These are phyloP conservation scores for Quercus wislizeni DNA, from an alignment of 306 rosid genomes.

Conservation along the genomic window DNA sequence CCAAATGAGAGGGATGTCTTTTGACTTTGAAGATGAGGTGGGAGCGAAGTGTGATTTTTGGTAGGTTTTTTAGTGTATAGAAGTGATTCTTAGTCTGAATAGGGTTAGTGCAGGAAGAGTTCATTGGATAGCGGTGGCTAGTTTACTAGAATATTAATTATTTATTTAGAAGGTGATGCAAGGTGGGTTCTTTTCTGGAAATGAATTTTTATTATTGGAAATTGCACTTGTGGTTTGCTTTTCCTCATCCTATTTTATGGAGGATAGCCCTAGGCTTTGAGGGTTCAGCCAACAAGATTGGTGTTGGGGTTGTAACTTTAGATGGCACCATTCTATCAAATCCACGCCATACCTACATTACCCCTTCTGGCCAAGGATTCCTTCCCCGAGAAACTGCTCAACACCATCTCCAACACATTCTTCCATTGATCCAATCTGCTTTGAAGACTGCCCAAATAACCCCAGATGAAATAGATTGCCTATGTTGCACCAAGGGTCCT, in stretches of 20 bases:
- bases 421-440: slow-evolving; percentile 70
- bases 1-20: not conserved
- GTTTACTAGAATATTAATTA: not conserved
- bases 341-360: slow-evolving; percentile 86
- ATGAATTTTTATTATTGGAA: not conserved
- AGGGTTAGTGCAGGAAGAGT: not conserved
- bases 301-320: slow-evolving; percentile 70
- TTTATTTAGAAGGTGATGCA: not conserved
- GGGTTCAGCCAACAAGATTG: slow-evolving; percentile 96
- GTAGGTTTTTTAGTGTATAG: not conserved
- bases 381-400: slow-evolving; percentile 94
- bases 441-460: slow-evolving; percentile 54
- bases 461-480: slow-evolving; percentile 70
- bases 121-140: not conserved
- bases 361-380: slow-evolving; percentile 92
- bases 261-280: slow-evolving; percentile 66
- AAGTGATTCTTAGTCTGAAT: not conserved
- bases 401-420: slow-evolving; percentile 74
- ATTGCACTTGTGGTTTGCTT: too few relatives aligned
- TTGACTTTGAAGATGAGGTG: not conserved
- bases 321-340: slow-evolving; percentile 83
- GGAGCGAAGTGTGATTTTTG: not conserved
- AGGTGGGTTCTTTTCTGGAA: not conserved
- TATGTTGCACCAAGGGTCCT: slow-evolving; percentile 90
- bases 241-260: too few relatives aligned